Base-by-base conservation (phyloP, 2,329 filamentous ascomycete species). In the Cytospora paraplurivora region DNA sequence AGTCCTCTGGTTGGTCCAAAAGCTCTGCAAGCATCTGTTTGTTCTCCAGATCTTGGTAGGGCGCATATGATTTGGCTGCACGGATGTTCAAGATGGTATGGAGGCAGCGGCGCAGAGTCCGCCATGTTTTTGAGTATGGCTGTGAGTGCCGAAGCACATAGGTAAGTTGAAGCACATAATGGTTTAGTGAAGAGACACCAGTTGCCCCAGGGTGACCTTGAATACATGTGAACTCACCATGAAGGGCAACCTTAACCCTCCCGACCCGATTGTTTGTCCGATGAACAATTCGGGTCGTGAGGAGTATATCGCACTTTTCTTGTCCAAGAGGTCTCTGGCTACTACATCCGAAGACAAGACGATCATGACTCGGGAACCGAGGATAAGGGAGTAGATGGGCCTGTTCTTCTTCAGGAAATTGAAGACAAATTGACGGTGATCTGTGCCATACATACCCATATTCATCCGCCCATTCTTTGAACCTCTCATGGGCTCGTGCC, bases 321-420 rank as follows among this genome's bases (percentile, higher is more conserved):
- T 80, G 62, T 85, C 83, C 3, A 85, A 65, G 4, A 85, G 69
- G 8, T 85, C 82, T 59, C 81, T 82, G 37, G 84, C 76, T 0
- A 75, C 77, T 56, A 74, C 65, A 35, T 78, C 76, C 0, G 75
- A 49, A 5, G 38, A 49, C 38, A 57, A n/a, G 19, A 57, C 55
- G 7, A 57, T 35, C 69, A 0, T 81, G 80, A 35, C 41, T 15
- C 35, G 27, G 5, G 41, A 15, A 7, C 55, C 55, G 6, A 57
- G 41, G 1, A 57, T 49, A 8, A 57, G 32, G 4, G 38, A 49
- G 55, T 57, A 57, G 15, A 57, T 27, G 55, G 55, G 55, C 0
- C 82, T 59, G 57, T 8, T 33, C 3, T 27, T 13, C n/a, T 8
- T 58, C 12, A 49, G 79, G 57, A 17, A 15, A 35, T 3, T 21